Base-by-base conservation (phyloP, 1,139 yeast species). In the Schwanniomyces etchellsii region DNA sequence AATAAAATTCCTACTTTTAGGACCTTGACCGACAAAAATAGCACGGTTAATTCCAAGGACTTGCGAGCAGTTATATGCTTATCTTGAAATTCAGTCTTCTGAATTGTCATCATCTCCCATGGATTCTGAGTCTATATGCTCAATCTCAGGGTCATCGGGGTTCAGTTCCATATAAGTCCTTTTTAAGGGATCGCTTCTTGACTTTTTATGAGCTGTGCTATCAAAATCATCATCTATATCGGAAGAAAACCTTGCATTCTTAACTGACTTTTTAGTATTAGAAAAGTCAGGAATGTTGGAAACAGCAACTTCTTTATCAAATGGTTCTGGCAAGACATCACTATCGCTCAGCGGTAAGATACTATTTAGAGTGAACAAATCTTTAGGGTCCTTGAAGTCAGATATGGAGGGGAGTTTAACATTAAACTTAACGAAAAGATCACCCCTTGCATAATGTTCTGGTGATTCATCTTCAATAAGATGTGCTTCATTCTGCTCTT, bases 371-470 rank as follows among this genome's bases (percentile, higher is more conserved):
- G 37, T 33, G 3, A 26, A 21, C 26, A 59, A 49, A 30, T 54
- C 62, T 2, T 39, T 39, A 25, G 50, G 46, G 27, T 33, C 32
- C 5, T 40, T 36, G 32, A 66, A 60, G 13, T 57, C 60, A 3
- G 39, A 34, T 14, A 60, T 28, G 3, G 53, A 36, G 3, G 74
- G 74, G 20, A 66, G 39, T 31, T 45, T 45, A 13, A 67, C 60
- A 32, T 60, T 63, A 43, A 67, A 66, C 35, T 60, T 64, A 22
- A 67, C 62, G 39, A 58, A 66, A 27, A 67, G 48, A 33, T 66
- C 59, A 0, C 74, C 74, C 24, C 60, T 48, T 16, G 42, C 34
- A 32, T 52, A 61, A 7, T 47, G 33, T 9, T 38, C 36, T 26
- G 48, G 34, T 4, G 29, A 28, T 2, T 39, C 47, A 2, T 39